A percentile compares a stretch with the other conserved stretches of the same genome.
Conservation (phyloP, 1,139 yeast genomes). For the Lodderomyces oxycetoniae region DNA sequence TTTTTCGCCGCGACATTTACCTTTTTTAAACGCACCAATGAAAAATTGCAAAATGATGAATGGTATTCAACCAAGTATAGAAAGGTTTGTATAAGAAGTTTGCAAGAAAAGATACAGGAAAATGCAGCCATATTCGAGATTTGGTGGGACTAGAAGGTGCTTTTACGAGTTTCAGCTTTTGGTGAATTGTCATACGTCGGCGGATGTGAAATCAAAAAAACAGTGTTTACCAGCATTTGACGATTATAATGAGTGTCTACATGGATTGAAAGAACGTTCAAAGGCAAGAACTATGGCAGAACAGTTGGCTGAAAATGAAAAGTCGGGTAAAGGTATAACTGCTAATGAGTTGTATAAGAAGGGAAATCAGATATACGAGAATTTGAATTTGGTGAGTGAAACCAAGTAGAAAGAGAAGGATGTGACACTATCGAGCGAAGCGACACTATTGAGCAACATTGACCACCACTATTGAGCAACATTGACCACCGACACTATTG, state of each 20-base stretch:
- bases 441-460: too few species aligned
- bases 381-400: slow-evolving; percentile 43
- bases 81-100: too few species aligned
- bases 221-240: slow-evolving; percentile 44
- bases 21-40: too few species aligned
- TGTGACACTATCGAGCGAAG: too few species aligned
- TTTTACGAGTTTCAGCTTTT: slow-evolving; percentile 47
- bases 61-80: too few species aligned
- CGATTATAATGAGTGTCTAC: slow-evolving; percentile 48
- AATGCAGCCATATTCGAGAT: slow-evolving; percentile 49
- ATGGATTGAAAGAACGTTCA: slow-evolving; percentile 47
- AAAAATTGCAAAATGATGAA: too few species aligned
- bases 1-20: too few species aligned
- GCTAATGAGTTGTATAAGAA: slow-evolving; percentile 44
- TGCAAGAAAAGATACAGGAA: too few species aligned
- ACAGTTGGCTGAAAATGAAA: slow-evolving; percentile 44
- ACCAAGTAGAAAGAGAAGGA: too few species aligned
- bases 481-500: too few species aligned
- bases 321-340: slow-evolving; percentile 36
- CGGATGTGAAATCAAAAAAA: slow-evolving; percentile 40
- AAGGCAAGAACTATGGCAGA: slow-evolving; percentile 43
- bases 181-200: slow-evolving; percentile 45
- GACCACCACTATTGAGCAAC: too few species aligned
- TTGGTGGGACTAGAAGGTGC: slow-evolving; percentile 49
- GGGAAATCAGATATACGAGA: slow-evolving; percentile 42